Percentiles rank a stretch among this genome's conserved stretches.
phyloP scores from a whole-genome alignment of 768 basidiomycete species.

The Phaeolepiota aurea region DNA sequence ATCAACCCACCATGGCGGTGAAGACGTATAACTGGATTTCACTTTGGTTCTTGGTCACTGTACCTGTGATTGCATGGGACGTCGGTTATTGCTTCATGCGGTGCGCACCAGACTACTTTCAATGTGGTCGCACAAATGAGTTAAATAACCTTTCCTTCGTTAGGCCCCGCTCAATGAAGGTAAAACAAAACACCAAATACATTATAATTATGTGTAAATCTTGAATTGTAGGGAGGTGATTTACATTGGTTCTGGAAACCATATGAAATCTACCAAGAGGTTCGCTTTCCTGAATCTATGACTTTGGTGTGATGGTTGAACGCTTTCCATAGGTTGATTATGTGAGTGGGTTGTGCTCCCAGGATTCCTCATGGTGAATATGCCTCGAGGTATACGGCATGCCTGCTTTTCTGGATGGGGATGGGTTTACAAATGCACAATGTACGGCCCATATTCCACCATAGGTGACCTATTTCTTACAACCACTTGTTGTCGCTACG shows the following conservation, averaged over 20 bases:
- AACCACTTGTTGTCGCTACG: no score
- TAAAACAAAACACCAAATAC: constrained; percentile 10
- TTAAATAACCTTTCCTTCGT: no score
- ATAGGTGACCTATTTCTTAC: no score
- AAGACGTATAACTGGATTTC: constrained; percentile 52
- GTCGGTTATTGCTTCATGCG: constrained; percentile 74
- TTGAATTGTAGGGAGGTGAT: constrained; percentile 59
- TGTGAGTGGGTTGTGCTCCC: constrained; percentile 14
- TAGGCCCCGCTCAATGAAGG: constrained; percentile 78
- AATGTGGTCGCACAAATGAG: no score
- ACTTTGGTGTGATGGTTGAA: no score
- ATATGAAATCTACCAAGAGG: constrained; percentile 69
- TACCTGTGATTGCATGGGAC: constrained; percentile 71
- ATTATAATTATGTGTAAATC: background rate
- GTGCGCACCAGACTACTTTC: no score
- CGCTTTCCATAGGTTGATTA: constrained; percentile 21
- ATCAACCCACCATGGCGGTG: constrained; percentile 28
- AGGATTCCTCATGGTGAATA: background rate
- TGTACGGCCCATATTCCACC: constrained; percentile 34
- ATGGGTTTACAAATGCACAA: constrained; percentile 85
- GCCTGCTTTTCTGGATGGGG: constrained; percentile 48
- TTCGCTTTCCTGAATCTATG: no score
- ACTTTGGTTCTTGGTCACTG: constrained; percentile 60
- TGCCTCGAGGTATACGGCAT: constrained; percentile 60
- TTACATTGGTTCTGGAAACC: constrained; percentile 90